Evolutionary conservation across 441 rosid species (phyloP).

Genomic region (Iberis amara): DNA sequence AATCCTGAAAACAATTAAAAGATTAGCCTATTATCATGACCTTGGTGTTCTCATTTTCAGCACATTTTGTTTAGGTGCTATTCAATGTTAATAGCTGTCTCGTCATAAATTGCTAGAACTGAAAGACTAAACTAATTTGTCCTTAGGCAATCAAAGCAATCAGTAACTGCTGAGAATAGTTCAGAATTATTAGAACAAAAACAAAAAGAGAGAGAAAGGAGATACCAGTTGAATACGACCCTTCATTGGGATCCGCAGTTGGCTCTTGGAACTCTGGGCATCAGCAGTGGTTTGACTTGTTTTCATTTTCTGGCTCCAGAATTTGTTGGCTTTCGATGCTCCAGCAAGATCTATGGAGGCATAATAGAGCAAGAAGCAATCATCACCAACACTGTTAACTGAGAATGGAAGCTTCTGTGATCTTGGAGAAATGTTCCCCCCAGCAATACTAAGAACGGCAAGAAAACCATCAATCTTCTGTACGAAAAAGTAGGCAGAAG

Average conservation of each 20-base stretch:
- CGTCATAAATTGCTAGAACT: background rate
- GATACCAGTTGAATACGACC: slow-evolving; percentile 91
- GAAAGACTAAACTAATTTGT: background rate
- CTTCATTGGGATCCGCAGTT: slow-evolving; percentile 79
- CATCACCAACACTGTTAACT: slow-evolving; percentile 86
- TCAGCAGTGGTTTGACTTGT: slow-evolving; percentile 45
- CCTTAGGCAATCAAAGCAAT: background rate
- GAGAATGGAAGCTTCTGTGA: slow-evolving; percentile 91
- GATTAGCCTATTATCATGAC: slow-evolving; percentile 7
- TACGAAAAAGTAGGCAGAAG: slow-evolving; percentile 23
- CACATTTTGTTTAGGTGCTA: background rate
- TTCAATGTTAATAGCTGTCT: too few species aligned
- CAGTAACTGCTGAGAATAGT: background rate
- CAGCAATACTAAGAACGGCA: slow-evolving; percentile 84
- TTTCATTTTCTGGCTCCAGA: slow-evolving; percentile 49
- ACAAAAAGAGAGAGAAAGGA: slow-evolving; percentile 16
- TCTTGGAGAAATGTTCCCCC: slow-evolving; percentile 80
- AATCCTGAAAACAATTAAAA: slow-evolving; percentile 17
- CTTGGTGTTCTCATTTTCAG: background rate
- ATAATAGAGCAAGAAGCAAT: slow-evolving; percentile 65
- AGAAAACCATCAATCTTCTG: slow-evolving; percentile 89
- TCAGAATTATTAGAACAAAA: background rate
- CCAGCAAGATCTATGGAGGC: slow-evolving; percentile 79
- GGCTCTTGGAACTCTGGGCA: slow-evolving; percentile 57
- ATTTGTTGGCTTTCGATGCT: slow-evolving; percentile 48